These are phyloP conservation scores for Aspergillus mulundensis DNA, from an alignment of 495 filamentous ascomycete genomes.

Conservation along the genomic window DNA sequence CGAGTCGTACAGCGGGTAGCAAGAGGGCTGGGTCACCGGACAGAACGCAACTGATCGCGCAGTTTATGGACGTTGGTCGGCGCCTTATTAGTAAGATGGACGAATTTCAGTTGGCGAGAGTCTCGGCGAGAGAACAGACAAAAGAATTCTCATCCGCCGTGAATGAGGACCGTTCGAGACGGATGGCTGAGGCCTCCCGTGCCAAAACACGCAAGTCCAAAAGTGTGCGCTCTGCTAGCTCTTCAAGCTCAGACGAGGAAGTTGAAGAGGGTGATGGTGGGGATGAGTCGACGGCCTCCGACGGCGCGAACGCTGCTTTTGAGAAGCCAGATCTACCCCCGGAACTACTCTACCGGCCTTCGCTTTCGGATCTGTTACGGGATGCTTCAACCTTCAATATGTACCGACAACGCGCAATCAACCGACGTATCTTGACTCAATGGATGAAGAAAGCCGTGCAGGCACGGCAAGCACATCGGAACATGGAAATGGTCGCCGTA, in stretches of 20 bases:
- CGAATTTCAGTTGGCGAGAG: constrained; percentile 21
- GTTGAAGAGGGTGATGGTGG: background rate
- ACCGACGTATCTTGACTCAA: constrained; percentile 43
- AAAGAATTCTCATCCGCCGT: constrained; percentile 29
- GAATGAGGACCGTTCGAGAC: constrained; percentile 34
- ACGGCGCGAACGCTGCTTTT: constrained; percentile 25
- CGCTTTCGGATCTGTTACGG: constrained; percentile 52
- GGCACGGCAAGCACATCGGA: constrained; percentile 36
- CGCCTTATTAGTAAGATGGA: constrained; percentile 37
- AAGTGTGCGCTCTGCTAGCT: constrained; percentile 15
- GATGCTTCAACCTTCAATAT: constrained; percentile 58
- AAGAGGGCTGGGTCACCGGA: constrained; percentile 31
- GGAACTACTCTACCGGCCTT: constrained; percentile 48
- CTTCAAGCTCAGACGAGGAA: constrained; percentile 22
- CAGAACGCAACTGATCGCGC: constrained; percentile 41
- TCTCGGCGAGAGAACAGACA: constrained; percentile 18
- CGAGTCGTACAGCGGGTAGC: constrained; percentile 17
- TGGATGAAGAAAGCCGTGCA: constrained; percentile 54
- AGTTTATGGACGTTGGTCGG: constrained; percentile 43
- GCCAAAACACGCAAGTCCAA: constrained; percentile 2
- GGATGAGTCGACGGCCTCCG: constrained; percentile 16
- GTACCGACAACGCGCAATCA: constrained; percentile 45
- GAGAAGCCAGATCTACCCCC: constrained; percentile 29
- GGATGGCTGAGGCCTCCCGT: constrained; percentile 25
- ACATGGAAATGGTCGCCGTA: constrained; percentile 47